Percentiles rank a stretch among this genome's conserved stretches.
Evolutionary conservation across 2,329 filamentous ascomycete genomes (phyloP).

Genomic region (Fusarium guadeloupense): DNA sequence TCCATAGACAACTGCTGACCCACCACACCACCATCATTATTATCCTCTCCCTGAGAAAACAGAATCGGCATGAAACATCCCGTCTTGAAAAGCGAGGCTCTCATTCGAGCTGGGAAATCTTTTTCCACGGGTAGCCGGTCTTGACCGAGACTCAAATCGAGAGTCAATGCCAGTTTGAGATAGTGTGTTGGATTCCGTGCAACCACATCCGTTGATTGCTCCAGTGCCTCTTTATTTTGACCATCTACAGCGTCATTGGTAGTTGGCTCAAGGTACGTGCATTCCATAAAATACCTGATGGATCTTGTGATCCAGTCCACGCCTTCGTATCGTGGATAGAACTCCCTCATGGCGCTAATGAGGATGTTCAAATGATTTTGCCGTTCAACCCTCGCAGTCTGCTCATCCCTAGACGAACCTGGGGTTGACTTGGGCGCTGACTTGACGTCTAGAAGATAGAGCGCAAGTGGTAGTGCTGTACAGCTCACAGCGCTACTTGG

Average conservation of each 20-base stretch:
- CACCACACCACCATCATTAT: background rate
- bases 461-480: slow-evolving; percentile 47
- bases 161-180: background rate
- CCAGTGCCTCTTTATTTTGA: too few species aligned
- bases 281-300: slow-evolving; percentile 20
- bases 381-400: too few species aligned
- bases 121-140: slow-evolving; percentile 8
- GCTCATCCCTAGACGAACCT: too few species aligned
- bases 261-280: slow-evolving; percentile 1
- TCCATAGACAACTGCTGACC: background rate
- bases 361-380: slow-evolving; percentile 49
- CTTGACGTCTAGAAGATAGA: slow-evolving; percentile 50
- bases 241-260: background rate
- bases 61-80: slow-evolving; percentile 12
- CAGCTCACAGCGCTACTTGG: slow-evolving; percentile 57
- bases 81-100: background rate
- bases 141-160: slow-evolving; percentile 11
- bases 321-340: slow-evolving; percentile 57
- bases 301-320: slow-evolving; percentile 55
- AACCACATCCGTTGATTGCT: background rate
- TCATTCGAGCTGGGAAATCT: slow-evolving; percentile 1
- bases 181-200: background rate
- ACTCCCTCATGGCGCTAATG: slow-evolving; percentile 55
- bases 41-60: background rate
- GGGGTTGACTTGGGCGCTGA: slow-evolving; percentile 36